Base-by-base conservation (phyloP, 2,329 filamentous ascomycete species). In the Diaporthe aspalathi region DNA sequence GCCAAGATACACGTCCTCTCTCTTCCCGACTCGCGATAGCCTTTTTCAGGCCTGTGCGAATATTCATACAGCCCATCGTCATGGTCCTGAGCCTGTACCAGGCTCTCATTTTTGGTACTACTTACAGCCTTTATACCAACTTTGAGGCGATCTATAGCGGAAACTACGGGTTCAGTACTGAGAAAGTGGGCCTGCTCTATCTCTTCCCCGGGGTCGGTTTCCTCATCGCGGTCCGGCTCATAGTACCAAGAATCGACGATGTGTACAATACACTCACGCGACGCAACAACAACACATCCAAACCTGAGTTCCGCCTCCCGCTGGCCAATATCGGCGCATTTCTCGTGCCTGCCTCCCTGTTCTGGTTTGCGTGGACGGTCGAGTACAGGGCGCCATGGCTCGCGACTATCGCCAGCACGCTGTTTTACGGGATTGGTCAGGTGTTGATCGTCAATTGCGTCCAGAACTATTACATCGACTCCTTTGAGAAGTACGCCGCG, bases 391-490 rank as follows among this genome's bases (percentile, higher is more conserved):
- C 75, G 4, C 78, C 79, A 62, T 80, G 78, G 78, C 76, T 80
- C 3, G 74, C 78, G 29, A 77, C 78, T 1, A 88, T 89, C 66
- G 82, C 88, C 49, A 88, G 87, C 9, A 85, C 84, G 5, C 76
- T 79, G 0, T 81, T 88, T n/a, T 84, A 89, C 70, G 84, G 86
- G 0, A 77, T 83, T 2, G 87, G 87, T 5, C 83, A 86, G 74
- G 83, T 87, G 56, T 80, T 84, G 7, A 81, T 83, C 1, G 89
- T 88, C 74, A 84, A 85, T 75, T 85, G 85, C 29, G 84, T 86
- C 56, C 84, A 86, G 70, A 86, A 85, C 0, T 89, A 89, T 71
- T 81, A 87, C 3, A 85, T 88, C 16, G 87, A 89, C 50, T 86
- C 84, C 20, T 78, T 78, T 40, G 74, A 75, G 38, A 72, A 74